A percentile compares a stretch with the other conserved stretches of the same genome.
Conservation (phyloP, 345 rosid species). For the Camelina laxa region DNA sequence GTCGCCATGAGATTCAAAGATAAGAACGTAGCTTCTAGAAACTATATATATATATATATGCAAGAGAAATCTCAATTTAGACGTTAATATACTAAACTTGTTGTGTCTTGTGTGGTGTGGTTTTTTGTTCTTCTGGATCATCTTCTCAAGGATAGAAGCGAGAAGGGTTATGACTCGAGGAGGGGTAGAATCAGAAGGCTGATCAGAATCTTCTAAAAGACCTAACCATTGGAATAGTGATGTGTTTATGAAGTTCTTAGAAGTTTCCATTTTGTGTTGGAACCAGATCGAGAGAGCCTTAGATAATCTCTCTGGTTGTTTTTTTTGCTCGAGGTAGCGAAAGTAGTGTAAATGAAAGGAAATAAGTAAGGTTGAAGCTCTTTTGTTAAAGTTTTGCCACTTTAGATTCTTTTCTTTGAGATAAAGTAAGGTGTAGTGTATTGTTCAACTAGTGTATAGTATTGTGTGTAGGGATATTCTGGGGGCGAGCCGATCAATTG, state of each 20-base stretch:
- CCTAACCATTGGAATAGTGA: constrained; percentile 41
- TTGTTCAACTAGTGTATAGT: constrained; percentile 23
- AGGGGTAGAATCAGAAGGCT: constrained; percentile 29
- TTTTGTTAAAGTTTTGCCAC: constrained; percentile 35
- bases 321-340: constrained; percentile 15
- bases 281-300: neutral
- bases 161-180: constrained; percentile 42
- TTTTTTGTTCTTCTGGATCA: constrained; percentile 38
- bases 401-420: constrained; percentile 44
- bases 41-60: neutral
- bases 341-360: constrained; percentile 10
- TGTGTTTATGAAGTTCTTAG: constrained; percentile 26
- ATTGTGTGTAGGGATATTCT: constrained; percentile 18
- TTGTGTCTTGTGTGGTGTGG: constrained; percentile 12
- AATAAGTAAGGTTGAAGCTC: constrained; percentile 31
- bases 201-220: constrained; percentile 38
- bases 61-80: neutral
- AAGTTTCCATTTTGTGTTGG: constrained; percentile 37
- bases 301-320: constrained; percentile 6
- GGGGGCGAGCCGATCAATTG: neutral
- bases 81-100: constrained; percentile 36
- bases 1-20: constrained; percentile 22
- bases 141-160: constrained; percentile 42
- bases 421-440: constrained; percentile 34
- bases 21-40: constrained; percentile 11